Percentiles rank a stretch among this genome's conserved stretches.
These are phyloP conservation scores for Daphne laureola DNA, from an alignment of 441 rosid genomes.

Conservation along the genomic window DNA sequence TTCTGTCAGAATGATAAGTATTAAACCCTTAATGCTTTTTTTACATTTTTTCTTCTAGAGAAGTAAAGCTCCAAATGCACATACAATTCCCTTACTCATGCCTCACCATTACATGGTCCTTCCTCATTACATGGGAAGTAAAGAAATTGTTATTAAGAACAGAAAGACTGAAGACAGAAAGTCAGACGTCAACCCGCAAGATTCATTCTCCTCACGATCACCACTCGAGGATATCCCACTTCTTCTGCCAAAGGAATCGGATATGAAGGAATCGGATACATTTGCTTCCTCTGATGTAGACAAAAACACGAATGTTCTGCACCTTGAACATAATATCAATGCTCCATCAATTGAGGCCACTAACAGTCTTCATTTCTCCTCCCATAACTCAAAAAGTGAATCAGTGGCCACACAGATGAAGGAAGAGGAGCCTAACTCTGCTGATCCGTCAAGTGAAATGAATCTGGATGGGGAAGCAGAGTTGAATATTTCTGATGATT, in stretches of 20 bases:
- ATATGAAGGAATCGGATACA: slow-evolving; percentile 40
- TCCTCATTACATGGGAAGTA: slow-evolving; percentile 73
- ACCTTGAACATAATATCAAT: slow-evolving; percentile 9
- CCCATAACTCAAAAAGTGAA: slow-evolving; percentile 17
- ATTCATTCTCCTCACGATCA: slow-evolving; percentile 44
- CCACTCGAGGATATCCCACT: slow-evolving; percentile 60
- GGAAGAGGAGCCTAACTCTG: slow-evolving; percentile 17
- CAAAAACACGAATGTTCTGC: slow-evolving; percentile 17
- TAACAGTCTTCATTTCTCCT: slow-evolving; percentile 12
- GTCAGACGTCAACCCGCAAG: slow-evolving; percentile 35
- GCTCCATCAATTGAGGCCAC: slow-evolving; percentile 12
- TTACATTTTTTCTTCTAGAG: slow-evolving; percentile 29
- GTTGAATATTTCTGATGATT: slow-evolving; percentile 20
- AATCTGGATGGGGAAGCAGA: slow-evolving; percentile 12
- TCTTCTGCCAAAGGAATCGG: slow-evolving; percentile 35
- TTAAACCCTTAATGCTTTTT: slow-evolving; percentile 10
- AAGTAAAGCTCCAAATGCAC: slow-evolving; percentile 66
- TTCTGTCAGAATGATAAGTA: background rate
- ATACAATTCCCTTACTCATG: slow-evolving; percentile 59
- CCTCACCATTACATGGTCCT: slow-evolving; percentile 82
- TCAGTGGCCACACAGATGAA: slow-evolving; percentile 17
- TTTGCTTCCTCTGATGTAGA: slow-evolving; percentile 19
- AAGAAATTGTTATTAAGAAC: slow-evolving; percentile 37
- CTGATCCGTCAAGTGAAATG: slow-evolving; percentile 15
- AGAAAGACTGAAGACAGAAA: slow-evolving; percentile 24